Evolutionary conservation across 2,329 filamentous ascomycete genomes (phyloP), one percentile per base, ranked within the genome.

Genomic region (Anthostomella pinea): DNA sequence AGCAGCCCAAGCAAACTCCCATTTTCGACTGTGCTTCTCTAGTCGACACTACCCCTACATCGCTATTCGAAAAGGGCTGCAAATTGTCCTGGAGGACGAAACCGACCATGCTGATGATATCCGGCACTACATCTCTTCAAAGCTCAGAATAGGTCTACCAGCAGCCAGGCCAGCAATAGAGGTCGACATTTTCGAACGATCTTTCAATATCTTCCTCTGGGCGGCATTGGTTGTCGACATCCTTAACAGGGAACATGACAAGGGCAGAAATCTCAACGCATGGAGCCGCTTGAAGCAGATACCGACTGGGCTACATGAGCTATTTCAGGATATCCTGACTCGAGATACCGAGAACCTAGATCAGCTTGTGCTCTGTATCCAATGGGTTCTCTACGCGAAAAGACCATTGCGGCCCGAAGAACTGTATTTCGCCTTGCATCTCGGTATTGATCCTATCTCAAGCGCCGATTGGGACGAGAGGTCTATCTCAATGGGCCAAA

Each of bases 351-450:
- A 59, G 0, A 62, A 75, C 5, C 54, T 57, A 30, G 55, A 68
- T 0, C 55, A 64, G 0, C 44, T 79, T 0, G 36, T 65, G 0
- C 43, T 74, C 0, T 77, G 68, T 19, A 41, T 81, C 1, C 65
- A 72, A 14, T 81, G 70, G 70, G 59, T 82, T 0, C 57, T 81
- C 0, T 79, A 67, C 16, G 62, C 77, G 0, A 58, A 52, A 6
- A 44, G 56, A 0, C 70, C 75, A 0, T 38, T 80, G 0, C 57
- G 28, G 0, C 66, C 57, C 0, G 45, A 62, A 1, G 65, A 79
- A 42, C 59, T 75, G 0, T 75, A 72, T 42, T 64, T 60, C 54
- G 66, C 68, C 31, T 39, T 72, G 8, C 35, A 59, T 28, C 45
- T 58, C 19, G 59, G 58, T 3, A 8, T 43, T 47, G 0, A 53